Base-by-base conservation (phyloP, 169 alveolate genomes). In the Babesia caballi region DNA sequence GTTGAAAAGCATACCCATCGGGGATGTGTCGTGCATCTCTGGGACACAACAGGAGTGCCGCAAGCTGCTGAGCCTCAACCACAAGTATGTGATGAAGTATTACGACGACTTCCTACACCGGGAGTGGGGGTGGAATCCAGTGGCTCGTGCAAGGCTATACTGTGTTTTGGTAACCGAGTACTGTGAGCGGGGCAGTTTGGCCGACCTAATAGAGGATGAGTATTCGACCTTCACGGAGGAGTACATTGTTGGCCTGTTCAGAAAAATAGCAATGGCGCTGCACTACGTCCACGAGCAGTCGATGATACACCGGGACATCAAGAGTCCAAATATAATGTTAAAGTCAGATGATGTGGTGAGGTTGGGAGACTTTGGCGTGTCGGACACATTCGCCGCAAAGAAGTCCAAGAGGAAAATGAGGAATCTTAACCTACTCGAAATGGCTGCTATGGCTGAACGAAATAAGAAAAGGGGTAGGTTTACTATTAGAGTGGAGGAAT, bases 241-340 rank as follows among this genome's bases (percentile, higher is more conserved):
- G 6, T 60, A 60, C 44, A 63, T 19, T 78, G 54, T 40, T 15
- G 28, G 23, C 32, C 3, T 60, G 21, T 60, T 60, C 70, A 60
- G 40, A 30, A 60, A 85, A 73, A 57, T 88, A 27, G 74, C 81
- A 8, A 54, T 72, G 60, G 93, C 90, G 15, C 68, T 84, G 51
- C 81, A 78, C 47, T 89, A 84, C 47, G 66, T 90, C 30, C 93
- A 86, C 74, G 68, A 84, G 27, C 71, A 83, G 53, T 66, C 71
- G 42, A 74, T 86, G 33, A 84, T 88, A 42, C 86, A 84, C 76
- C 78, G 93, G 52, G 94, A 82, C 57, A 71, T 84, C 69, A 89
- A 89, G 41, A 90, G 92, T 21, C 93, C 83, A 78, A 89, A 86
- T 69, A 83, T 89, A 27, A 63, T 87, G 66, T 41, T 84, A 47